Base-by-base conservation (phyloP, 106 monocot genomes). In the Dendrobium catenatum region DNA sequence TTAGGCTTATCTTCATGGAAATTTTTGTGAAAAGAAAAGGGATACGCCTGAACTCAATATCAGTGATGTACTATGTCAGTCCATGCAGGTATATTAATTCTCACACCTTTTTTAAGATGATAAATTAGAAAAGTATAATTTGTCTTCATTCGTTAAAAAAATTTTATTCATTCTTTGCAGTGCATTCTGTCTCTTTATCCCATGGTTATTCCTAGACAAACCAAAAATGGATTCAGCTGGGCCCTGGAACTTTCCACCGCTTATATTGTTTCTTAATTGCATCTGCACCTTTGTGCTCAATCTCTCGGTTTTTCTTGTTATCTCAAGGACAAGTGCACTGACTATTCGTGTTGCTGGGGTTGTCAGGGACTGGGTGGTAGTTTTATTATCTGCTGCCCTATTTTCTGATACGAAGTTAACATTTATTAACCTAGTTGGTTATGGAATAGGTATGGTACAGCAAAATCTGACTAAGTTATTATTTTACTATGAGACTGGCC, bases 21-120 rank as follows among this genome's bases (percentile, higher is more conserved):
- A 90, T 97, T 59, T 97, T 97, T 79, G 86, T 97, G 42, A 97
- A 97, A 86, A 92, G 77, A 86, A 97, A 97, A 73, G 97, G 97
- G 55, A 80, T 94, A 42, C 87, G 85, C 17, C 51, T 97, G 80
- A 97, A 94, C 84, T 84, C 92, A 67, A 88, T 97, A 78, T 94
- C 97, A 31, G 86, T 94, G 81, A 97, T 94, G 97, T 97, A 97
- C 68, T 97, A 97, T 87, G 97, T 94, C 44, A 97, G 97, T 75
- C 97, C 97, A n/a, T 97, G 94, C 97, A 97, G 94, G 97, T 94
- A 90, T 18, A 26, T 42, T 41, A 27, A 49, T 31, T 78, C 40
- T n/a, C 8, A 42, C 75, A 80, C 10, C 33, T 73, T 74, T 42
- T 74, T 44, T 43, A 66, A 70, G 15, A 70, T 70, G 13, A 33